Percentiles rank a stretch among this genome's conserved stretches.
These are phyloP conservation scores for Dictyostelium intermedium DNA, from an alignment of 78 protist species.

Conservation along the genomic window DNA sequence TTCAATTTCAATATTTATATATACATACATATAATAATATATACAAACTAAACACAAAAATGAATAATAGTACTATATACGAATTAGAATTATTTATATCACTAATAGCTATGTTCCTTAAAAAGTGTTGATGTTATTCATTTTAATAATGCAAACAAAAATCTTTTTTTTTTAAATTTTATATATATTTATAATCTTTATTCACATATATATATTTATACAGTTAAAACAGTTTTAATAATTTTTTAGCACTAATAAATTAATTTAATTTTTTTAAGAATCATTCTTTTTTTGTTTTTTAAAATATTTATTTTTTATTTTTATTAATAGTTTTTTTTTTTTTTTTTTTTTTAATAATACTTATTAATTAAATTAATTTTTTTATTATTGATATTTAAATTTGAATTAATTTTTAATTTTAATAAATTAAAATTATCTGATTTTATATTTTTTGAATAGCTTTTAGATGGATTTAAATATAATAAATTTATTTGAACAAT, in stretches of 20 bases:
- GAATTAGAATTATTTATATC: too few relatives aligned
- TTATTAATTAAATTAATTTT: neutral
- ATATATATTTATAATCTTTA: neutral
- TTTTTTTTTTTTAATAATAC: neutral
- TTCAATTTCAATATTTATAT: neutral
- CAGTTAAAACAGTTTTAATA: too few relatives aligned
- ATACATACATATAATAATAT: too few relatives aligned
- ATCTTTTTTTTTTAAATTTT: neutral
- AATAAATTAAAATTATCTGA: neutral
- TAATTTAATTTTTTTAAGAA: neutral
- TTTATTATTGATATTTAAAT: neutral
- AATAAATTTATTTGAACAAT: neutral
- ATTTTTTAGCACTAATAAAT: neutral
- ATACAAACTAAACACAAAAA: too few relatives aligned
- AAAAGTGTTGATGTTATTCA: too few relatives aligned
- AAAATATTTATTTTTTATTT: too few relatives aligned
- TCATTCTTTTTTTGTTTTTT: neutral
- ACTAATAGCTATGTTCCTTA: too few relatives aligned
- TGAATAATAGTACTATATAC: too few relatives aligned
- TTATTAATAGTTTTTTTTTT: too few relatives aligned
- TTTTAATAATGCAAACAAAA: too few relatives aligned
- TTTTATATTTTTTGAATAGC: neutral
- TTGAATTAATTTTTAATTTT: neutral
- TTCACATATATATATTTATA: neutral
- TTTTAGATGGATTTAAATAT: neutral